Evolutionary conservation across 306 rosid species (phyloP), one percentile per base, ranked within the genome.

Genomic region (Prunus fruticosa): DNA sequence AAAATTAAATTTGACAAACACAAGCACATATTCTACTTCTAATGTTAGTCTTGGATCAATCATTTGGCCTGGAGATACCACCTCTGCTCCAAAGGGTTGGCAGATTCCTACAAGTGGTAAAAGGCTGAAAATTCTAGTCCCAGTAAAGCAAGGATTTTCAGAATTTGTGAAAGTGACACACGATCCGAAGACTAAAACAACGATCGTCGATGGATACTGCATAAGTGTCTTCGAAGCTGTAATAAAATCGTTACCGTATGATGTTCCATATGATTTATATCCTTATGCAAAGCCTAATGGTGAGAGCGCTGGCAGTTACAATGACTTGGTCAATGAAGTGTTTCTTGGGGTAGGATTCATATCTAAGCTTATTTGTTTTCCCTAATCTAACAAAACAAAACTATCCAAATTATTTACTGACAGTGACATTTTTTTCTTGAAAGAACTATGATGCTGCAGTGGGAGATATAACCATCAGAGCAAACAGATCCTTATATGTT

Each of bases 31-130:
- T 51, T 69, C 72, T 19, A 19, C n/a, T 12, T 49, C 76, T 3
- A 75, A 46, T 49, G 49, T 1, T 3, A 64, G 77, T 30, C 62
- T 75, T 5, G 50, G 80, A 63, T 66, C 63, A 2, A 63, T 82
- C 19, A 72, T 79, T 5, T 85, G 88, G 86, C 82, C 88, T 0
- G 86, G 86, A 15, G 77, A 80, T 16, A 11, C 67, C 13, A 62
- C 14, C 12, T 32, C 76, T 20, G 61, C 22, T 5, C 83, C 86
- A 3, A 75, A 72, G 28, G 88, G 84, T 15, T 79, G 84, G 86
- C 80, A 76, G 64, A n/a, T 47, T 67, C 81, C 76, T 1, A 38
- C 74, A 16, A 57, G 27, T n/a, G 62, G 5, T 34, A 76, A 63
- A 27, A 72, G 38, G 66, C n/a, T 82, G 20, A 79, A 61, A 64